Base-by-base conservation (phyloP, 2,329 filamentous ascomycete species). In the Diaporthe citriasiana region DNA sequence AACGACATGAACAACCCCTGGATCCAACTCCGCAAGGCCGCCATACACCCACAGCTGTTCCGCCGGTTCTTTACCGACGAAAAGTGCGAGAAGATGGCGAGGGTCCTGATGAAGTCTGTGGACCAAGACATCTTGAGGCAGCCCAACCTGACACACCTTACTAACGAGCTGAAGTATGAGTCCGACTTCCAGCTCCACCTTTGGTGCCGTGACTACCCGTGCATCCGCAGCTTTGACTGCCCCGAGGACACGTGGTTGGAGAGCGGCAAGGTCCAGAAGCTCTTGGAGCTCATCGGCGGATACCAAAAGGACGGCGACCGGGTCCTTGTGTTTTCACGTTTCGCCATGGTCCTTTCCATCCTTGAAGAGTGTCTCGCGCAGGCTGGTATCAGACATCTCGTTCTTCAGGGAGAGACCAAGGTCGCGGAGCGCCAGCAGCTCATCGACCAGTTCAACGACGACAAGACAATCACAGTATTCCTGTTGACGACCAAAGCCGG, bases 401-500 rank as follows among this genome's bases (percentile, higher is more conserved):
- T 95, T n/a, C 88, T 99, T 19, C 95, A 97, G 80, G 97, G 97
- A 63, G 90, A 87, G 13, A 98, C 95, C 9, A 91, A 91, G 59
- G 96, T 98, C 71, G 88, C 92, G 22, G 92, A 95, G 73, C 93
- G 97, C 12, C 97, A 98, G 83, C 90, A 92, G 5, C 90, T 98
- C 76, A 95, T 98, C 77, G 94, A 99, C 82, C 89, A 93, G 56
- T 99, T 97, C 87, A 93, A 95, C 78, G 85, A 90, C 3, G 90
- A 97, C 79, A 84, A 88, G 0, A 87, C 89, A 2, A 97, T 98
- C 70, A 93, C 95, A 0, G 95, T 97, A 0, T 99, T 99, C 83
- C 89, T 99, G 77, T 89, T 99, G 8, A 97, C 94, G 0, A 99
- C 97, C 0, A 96, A 95, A 75, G 95, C 96, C 0, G 97, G 97